Base-by-base conservation (phyloP, 2,329 filamentous ascomycete genomes). In the Coniochaeta prunicola region DNA sequence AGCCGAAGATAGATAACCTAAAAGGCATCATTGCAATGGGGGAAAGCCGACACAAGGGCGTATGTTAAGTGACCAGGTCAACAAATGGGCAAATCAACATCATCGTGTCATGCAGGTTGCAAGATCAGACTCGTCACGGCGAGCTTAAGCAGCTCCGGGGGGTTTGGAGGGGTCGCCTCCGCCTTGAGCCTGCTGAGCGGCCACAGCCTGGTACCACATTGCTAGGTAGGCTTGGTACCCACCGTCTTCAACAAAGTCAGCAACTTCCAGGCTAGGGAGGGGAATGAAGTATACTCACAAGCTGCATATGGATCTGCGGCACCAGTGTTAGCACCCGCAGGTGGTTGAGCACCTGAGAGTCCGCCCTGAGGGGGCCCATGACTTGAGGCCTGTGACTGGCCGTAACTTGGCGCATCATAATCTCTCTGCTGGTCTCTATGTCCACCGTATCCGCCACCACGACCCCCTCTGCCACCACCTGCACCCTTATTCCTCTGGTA, bases 141-240 rank as follows among this genome's bases (percentile, higher is more conserved):
- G 55, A 60, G 38, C 53, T 64, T 61, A 67, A 59, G 64, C 65
- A 38, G 64, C 64, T 36, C 66, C 66, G 31, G 66, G 65, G 15
- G 65, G 59, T 58, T 62, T 62, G 55, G 59, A 45, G 15, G 62
- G 45, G 24, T 50, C 58, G 45, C 56, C 64, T 54, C 62, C 62
- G 33, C 45, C 45, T 58, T 65, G 57, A 42, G 58, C 63, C 61
- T 71, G 70, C 58, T 73, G 70, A 33, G 63, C 64, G 17, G 70
- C 69, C 68, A 81, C 67, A 31, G 88, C 89, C 68, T 90, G 86
- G 75, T 91, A 92, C 90, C 90, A 94, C 66, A 92, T 79, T 42
- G 88, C 84, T 60, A 91, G 74, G 70, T 93, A 94, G 65, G 88
- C 88, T 66, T 92, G 83, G 72, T 93, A 93, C 61, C 90, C 90